Evolutionary conservation across 2,329 filamentous ascomycete species (phyloP).

Genomic region (Penicillium sp.): DNA sequence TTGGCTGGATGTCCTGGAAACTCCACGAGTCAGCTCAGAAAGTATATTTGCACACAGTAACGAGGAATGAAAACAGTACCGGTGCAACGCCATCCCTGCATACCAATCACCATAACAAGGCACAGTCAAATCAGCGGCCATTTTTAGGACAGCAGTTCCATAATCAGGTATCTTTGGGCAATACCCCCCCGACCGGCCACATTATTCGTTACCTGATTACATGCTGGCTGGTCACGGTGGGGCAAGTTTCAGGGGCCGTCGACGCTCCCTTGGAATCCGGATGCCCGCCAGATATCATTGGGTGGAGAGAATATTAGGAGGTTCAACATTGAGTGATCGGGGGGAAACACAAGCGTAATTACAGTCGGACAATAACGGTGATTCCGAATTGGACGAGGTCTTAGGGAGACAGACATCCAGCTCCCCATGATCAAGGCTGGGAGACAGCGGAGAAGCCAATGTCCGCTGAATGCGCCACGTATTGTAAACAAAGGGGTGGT

Average conservation of each 20-base stretch:
- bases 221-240: constrained; percentile 20
- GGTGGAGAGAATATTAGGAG: background rate
- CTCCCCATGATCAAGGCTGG: background rate
- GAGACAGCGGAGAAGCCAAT: background rate
- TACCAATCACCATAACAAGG: constrained; percentile 28
- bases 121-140: constrained; percentile 18
- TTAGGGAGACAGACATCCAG: background rate
- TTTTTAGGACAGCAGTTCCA: background rate
- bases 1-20: background rate
- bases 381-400: constrained; percentile 2
- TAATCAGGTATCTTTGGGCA: constrained; percentile 11
- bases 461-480: constrained; percentile 3
- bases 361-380: constrained; percentile 15
- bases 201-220: constrained; percentile 23
- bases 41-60: constrained; percentile 12
- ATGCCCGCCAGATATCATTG: constrained; percentile 6
- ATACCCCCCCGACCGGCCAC: constrained; percentile 10
- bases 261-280: constrained; percentile 26
- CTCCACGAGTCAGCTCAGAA: background rate
- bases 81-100: constrained; percentile 31
- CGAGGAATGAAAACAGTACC: constrained; percentile 28
- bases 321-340: background rate
- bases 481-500: constrained; percentile 7
- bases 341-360: constrained; percentile 7
- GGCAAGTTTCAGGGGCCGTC: constrained; percentile 35